phyloP scores from a whole-genome alignment of 345 rosid species.

The Eucalyptus decipiens region DNA sequence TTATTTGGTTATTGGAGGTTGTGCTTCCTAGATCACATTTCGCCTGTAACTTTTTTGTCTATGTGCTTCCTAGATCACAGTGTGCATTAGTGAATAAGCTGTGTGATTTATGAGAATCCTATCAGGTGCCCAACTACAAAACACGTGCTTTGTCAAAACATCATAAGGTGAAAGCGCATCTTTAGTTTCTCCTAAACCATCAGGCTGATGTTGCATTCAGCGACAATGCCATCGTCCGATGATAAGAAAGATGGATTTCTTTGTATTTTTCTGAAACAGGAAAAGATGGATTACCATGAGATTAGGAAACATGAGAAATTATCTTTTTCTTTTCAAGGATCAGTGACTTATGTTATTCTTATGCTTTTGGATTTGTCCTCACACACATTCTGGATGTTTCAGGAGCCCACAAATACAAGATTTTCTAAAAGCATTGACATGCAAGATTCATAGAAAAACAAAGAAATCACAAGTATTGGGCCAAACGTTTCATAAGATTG shows the following conservation, averaged over 20 bases:
- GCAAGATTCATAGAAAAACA: background rate
- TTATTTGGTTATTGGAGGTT: constrained; percentile 98
- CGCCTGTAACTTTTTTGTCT: background rate
- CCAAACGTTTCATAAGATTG: background rate
- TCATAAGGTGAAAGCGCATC: background rate
- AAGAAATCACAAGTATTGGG: background rate
- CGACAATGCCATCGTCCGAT: background rate
- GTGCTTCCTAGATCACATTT: background rate
- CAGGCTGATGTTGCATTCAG: background rate
- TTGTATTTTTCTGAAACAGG: background rate
- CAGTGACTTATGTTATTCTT: background rate
- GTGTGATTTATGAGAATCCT: background rate
- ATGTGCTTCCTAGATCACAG: background rate
- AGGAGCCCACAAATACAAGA: background rate
- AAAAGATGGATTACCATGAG: background rate
- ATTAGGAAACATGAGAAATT: background rate
- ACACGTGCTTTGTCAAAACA: background rate
- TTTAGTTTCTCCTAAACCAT: background rate
- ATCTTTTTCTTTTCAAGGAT: background rate
- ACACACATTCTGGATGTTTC: background rate
- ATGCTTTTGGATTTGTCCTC: background rate
- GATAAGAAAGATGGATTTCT: background rate
- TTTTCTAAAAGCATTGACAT: background rate
- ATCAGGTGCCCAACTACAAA: background rate
- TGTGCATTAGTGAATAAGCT: background rate